Base-by-base conservation (phyloP, 1,284 basidiomycete genomes). In the Cryptococcus sp. region DNA sequence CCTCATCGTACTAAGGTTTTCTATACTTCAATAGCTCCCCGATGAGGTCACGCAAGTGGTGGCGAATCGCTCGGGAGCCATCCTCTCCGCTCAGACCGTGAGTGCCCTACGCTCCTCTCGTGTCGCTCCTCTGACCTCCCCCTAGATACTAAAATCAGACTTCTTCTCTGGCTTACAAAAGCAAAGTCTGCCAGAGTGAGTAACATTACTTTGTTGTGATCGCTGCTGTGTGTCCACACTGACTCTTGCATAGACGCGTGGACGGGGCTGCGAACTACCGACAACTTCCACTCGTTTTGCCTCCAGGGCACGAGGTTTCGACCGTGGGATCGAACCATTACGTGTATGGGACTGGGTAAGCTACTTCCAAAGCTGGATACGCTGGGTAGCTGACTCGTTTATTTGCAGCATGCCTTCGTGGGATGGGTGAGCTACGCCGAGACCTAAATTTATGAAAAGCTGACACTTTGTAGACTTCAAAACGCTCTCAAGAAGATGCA, bases 111-210 rank as follows among this genome's bases (percentile, higher is more conserved):
- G 7, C 63, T 68, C 10, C 62, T 74, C 54, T 63, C 77, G 4
- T 60, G 57, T 13, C 77, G 78, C 6, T 67, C 68, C 95, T 52
- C 60, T 66, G 52, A 68, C 35, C 0, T 17, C 19, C 7, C 5
- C 15, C 0, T 15, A 73, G 0, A 97, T 99, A 70, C 83, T 99
- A 72, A 99, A 99, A 81, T 94, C 91, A 57, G 94, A 98, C 78
- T 94, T 97, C 81, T 98, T 98, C 84, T 87, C 86, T 1, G 92
- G 92, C 65, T 75, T 97, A 50, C 94, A 97, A 79, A 96, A 96
- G 81, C 91, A 95, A 87, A 90, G 90, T 13, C 80, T 98, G 4
- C 90, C 91, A 0, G 94, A 96, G 88, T 93, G 66, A 55, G 88
- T 81, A 25, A 3, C 8, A 38, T 30, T 1, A 1, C 5, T 15